Conservation (phyloP, 345 rosid species). For the Hirschfeldia incana region DNA sequence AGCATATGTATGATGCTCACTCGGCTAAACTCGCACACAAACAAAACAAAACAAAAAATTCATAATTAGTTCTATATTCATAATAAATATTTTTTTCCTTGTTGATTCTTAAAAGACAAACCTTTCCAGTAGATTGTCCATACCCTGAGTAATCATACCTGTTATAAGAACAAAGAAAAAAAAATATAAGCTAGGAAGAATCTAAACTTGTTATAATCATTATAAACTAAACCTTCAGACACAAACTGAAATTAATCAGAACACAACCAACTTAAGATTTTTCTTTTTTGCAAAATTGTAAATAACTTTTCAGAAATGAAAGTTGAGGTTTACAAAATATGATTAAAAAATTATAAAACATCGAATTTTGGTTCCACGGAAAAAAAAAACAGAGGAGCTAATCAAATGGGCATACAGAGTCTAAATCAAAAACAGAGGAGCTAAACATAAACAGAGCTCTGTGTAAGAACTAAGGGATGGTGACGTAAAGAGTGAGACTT, state of each 20-base stretch:
- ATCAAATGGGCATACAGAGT: too few relatives aligned
- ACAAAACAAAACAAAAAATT: not conserved
- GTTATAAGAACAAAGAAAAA: slow-evolving; percentile 34
- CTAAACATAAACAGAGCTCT: not conserved
- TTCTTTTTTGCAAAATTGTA: too few relatives aligned
- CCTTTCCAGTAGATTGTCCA: slow-evolving; percentile 98
- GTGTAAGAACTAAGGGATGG: not conserved
- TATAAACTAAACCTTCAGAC: not conserved
- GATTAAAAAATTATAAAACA: too few relatives aligned
- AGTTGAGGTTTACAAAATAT: too few relatives aligned
- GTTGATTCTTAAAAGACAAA: slow-evolving; percentile 34
- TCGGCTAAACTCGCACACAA: slow-evolving; percentile 63
- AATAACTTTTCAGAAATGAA: too few relatives aligned
- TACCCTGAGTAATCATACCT: slow-evolving; percentile 98
- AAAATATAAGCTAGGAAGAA: not conserved
- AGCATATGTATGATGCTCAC: slow-evolving; percentile 95
- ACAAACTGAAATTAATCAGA: slow-evolving; percentile 3
- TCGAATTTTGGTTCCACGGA: too few relatives aligned
- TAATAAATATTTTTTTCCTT: not conserved
- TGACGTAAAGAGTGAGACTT: not conserved
- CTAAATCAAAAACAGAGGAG: not conserved
- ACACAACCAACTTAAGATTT: not conserved
- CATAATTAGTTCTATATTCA: slow-evolving; percentile 16
- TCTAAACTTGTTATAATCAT: not conserved
- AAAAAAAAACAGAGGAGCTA: too few relatives aligned